A percentile compares a stretch with the other conserved stretches of the same genome.
Evolutionary conservation across 768 basidiomycete genomes (phyloP).

Genomic region (Auriscalpium orientale): DNA sequence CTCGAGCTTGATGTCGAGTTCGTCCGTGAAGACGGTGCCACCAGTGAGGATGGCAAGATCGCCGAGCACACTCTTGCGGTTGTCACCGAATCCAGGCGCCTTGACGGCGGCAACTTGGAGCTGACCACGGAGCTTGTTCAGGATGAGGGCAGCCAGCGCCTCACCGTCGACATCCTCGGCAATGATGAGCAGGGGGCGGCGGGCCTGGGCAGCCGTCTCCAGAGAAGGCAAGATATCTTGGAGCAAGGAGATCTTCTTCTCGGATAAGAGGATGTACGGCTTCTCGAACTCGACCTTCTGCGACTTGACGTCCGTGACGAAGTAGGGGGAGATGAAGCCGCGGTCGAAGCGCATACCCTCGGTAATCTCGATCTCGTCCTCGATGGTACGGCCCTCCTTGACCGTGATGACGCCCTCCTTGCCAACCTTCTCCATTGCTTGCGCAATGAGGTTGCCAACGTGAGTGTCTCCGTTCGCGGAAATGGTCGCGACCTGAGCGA

Average conservation of each 20-base stretch:
- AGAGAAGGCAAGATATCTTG: slow-evolving; percentile 94
- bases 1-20: slow-evolving; percentile 94
- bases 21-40: slow-evolving; percentile 91
- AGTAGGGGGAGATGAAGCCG: slow-evolving; percentile 96
- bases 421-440: slow-evolving; percentile 99
- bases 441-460: slow-evolving; percentile 90
- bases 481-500: slow-evolving; percentile 92
- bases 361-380: slow-evolving; percentile 98
- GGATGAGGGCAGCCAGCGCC: slow-evolving; percentile 93
- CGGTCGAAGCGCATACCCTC: slow-evolving; percentile 99
- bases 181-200: slow-evolving; percentile 92
- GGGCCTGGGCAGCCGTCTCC: slow-evolving; percentile 68
- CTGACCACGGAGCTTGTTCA: slow-evolving; percentile 99
- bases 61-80: slow-evolving; percentile 96
- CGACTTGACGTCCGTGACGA: slow-evolving; percentile 94
- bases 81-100: slow-evolving; percentile 98
- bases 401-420: slow-evolving; percentile 99
- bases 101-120: slow-evolving; percentile 92
- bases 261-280: slow-evolving; percentile 84
- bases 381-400: slow-evolving; percentile 96
- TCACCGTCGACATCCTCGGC: slow-evolving; percentile 98
- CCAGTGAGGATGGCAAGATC: slow-evolving; percentile 97
- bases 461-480: slow-evolving; percentile 72
- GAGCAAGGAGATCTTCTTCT: slow-evolving; percentile 95
- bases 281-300: slow-evolving; percentile 98